Conservation (phyloP, 345 rosid species). For the Acer campestre region DNA sequence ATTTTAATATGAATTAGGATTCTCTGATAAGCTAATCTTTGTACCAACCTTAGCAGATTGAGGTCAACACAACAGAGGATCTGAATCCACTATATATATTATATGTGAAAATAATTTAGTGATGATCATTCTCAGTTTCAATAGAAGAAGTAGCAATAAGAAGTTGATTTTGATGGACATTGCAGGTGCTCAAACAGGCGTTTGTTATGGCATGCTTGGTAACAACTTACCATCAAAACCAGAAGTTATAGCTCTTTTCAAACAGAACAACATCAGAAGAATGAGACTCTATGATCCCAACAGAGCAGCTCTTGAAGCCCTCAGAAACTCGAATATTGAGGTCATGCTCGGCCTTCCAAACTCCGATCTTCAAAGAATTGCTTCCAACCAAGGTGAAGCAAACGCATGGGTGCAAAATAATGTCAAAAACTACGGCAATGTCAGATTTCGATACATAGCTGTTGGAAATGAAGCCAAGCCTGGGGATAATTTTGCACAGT, state of each 20-base stretch:
- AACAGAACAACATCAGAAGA: slow-evolving; percentile 41
- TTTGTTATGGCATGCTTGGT: slow-evolving; percentile 65
- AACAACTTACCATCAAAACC: slow-evolving; percentile 48
- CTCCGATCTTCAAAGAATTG: slow-evolving; percentile 26
- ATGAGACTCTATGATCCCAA: slow-evolving; percentile 53
- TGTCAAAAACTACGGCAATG: slow-evolving; percentile 38
- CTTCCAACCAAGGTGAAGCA: slow-evolving; percentile 48
- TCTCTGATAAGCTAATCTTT: too few relatives aligned
- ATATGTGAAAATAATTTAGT: too few relatives aligned
- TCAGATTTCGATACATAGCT: slow-evolving; percentile 52
- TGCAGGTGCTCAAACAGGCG: slow-evolving; percentile 62
- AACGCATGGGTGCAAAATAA: slow-evolving; percentile 49
- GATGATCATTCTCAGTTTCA: too few relatives aligned
- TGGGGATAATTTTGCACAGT: too few relatives aligned
- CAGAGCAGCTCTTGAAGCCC: slow-evolving; percentile 39
- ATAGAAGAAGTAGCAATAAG: neutral
- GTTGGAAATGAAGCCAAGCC: slow-evolving; percentile 37
- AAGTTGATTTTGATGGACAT: neutral
- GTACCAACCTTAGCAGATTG: too few relatives aligned
- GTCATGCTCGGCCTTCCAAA: slow-evolving; percentile 54
- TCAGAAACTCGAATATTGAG: slow-evolving; percentile 52
- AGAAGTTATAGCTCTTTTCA: slow-evolving; percentile 56
- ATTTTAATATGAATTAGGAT: too few relatives aligned
- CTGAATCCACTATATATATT: too few relatives aligned
- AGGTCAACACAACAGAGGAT: too few relatives aligned